These are phyloP conservation scores for Psidium guajava DNA, from an alignment of 345 rosid species.

Conservation along the genomic window DNA sequence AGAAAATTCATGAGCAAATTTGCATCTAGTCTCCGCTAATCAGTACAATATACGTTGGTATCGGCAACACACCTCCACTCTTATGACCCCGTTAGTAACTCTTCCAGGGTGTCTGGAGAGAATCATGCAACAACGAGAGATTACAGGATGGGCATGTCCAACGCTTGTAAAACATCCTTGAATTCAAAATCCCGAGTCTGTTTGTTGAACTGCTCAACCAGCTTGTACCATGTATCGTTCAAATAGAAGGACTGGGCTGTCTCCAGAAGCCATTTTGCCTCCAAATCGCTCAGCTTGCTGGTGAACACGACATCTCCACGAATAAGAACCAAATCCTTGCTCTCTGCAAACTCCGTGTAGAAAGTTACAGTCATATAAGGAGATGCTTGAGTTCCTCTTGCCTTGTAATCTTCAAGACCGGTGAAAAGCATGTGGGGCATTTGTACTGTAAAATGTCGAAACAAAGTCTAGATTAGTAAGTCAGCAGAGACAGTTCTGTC, in stretches of 20 bases:
- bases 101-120: background rate
- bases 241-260: conserved; percentile 77
- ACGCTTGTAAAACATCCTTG: conserved; percentile 70
- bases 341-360: conserved; percentile 77
- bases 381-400: conserved; percentile 91
- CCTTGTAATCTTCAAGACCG: conserved; percentile 97
- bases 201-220: conserved; percentile 77
- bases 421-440: conserved; percentile 84
- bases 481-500: background rate
- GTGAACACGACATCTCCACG: conserved; percentile 83
- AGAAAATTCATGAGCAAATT: background rate
- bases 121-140: background rate
- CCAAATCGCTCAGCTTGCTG: conserved; percentile 77
- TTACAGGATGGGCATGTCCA: conserved; percentile 69
- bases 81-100: background rate
- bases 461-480: background rate
- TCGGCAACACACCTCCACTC: background rate
- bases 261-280: conserved; percentile 92
- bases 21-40: background rate
- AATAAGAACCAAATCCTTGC: conserved; percentile 71
- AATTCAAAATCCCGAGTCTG: conserved; percentile 72
- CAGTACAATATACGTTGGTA: background rate
- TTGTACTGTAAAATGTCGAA: conserved; percentile 46
- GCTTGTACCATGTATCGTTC: conserved; percentile 66
- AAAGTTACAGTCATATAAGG: conserved; percentile 59